These are phyloP conservation scores for Cenchrus purpureus DNA, from an alignment of 176 grass and related monocot species.

Conservation along the genomic window DNA sequence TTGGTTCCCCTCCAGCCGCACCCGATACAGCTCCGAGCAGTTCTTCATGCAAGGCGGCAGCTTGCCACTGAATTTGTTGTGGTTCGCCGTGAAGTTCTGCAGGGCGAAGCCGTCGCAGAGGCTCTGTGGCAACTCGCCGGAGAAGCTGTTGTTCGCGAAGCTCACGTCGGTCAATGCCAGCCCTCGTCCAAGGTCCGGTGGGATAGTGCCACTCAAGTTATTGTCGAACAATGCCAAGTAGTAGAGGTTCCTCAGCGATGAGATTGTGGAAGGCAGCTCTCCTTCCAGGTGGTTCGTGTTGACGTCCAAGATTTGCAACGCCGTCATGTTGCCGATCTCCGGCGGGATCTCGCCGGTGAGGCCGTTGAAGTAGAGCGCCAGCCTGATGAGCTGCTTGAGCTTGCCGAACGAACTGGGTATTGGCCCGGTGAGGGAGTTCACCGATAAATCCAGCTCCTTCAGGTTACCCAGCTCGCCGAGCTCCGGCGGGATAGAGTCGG, in stretches of 20 bases:
- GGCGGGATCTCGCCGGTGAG: conserved; percentile 58
- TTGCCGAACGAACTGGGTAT: conserved; percentile 65
- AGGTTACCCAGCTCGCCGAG: conserved; percentile 52
- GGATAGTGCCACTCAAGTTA: conserved; percentile 58
- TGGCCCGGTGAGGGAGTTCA: conserved; percentile 43
- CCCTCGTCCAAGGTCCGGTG: conserved; percentile 57
- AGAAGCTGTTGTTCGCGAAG: conserved; percentile 72
- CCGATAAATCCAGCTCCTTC: conserved; percentile 35
- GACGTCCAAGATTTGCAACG: conserved; percentile 51
- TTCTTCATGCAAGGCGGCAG: conserved; percentile 77
- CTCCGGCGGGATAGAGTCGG: conserved; percentile 47
- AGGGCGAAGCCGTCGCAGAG: conserved; percentile 48
- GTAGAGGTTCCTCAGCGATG: conserved; percentile 41
- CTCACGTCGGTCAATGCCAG: conserved; percentile 25
- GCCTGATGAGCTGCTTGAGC: conserved; percentile 37
- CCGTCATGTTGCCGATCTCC: conserved; percentile 66
- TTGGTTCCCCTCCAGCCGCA: conserved; percentile 63
- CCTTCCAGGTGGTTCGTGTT: conserved; percentile 69
- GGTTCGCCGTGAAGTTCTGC: conserved; percentile 49
- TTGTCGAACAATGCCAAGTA: conserved; percentile 60
- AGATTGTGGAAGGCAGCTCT: conserved; percentile 49
- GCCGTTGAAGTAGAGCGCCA: conserved; percentile 63
- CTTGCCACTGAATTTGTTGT: conserved; percentile 63
- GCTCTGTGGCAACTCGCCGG: conserved; percentile 55
- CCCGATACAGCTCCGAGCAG: conserved; percentile 46